Evolutionary conservation across 495 filamentous ascomycete genomes (phyloP).

Genomic region (Aspergillus cavernicola): DNA sequence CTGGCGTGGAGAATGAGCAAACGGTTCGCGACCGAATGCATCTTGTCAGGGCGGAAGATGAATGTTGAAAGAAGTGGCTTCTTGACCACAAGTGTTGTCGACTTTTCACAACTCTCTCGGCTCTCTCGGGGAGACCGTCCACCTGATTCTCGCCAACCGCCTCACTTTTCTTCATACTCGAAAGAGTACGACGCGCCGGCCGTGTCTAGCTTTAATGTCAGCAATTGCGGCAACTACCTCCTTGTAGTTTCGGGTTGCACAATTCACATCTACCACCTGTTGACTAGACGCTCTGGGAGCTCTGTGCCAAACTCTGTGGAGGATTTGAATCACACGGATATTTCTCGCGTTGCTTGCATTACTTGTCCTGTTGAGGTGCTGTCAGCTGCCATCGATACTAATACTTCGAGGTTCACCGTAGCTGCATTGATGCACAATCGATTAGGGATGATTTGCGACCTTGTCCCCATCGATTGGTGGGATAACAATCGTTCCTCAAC

Average conservation of each 20-base stretch:
- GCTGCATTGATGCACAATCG: constrained; percentile 61
- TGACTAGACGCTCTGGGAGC: constrained; percentile 19
- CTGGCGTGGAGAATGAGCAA: constrained; percentile 57
- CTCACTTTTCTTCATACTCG: constrained; percentile 9
- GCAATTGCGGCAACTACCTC: constrained; percentile 58
- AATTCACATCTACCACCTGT: constrained; percentile 60
- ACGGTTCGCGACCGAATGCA: constrained; percentile 58
- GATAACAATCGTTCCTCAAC: background rate
- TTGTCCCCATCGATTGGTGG: constrained; percentile 21
- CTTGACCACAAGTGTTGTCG: constrained; percentile 27
- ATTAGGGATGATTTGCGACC: constrained; percentile 60
- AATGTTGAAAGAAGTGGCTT: constrained; percentile 36
- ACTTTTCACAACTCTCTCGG: constrained; percentile 31
- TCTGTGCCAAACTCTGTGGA: constrained; percentile 11
- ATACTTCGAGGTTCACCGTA: constrained; percentile 50
- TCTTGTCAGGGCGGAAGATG: constrained; percentile 47
- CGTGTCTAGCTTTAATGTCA: constrained; percentile 47
- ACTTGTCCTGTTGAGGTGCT: constrained; percentile 57
- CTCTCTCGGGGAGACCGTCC: background rate
- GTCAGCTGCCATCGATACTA: constrained; percentile 63
- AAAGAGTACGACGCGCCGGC: constrained; percentile 7
- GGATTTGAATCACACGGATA: constrained; percentile 20
- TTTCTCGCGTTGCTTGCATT: constrained; percentile 51
- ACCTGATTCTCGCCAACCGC: background rate
- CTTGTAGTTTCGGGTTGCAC: constrained; percentile 54